A percentile compares a stretch with the other conserved stretches of the same genome.
Evolutionary conservation across 257 asterid species (phyloP).

Genomic region (Voacanga thouarsii): DNA sequence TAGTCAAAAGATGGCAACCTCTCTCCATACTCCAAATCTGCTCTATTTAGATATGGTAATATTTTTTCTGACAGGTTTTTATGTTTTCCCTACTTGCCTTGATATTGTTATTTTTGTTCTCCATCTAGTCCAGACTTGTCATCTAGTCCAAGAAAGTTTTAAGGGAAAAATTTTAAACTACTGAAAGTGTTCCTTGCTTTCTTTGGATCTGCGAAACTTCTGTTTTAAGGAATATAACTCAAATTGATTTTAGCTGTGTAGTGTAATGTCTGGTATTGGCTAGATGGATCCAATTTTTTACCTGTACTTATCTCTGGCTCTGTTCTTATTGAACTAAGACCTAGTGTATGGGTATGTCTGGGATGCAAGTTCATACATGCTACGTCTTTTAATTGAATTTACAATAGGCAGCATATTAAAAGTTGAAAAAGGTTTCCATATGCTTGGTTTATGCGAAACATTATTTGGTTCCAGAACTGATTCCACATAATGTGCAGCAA

Average conservation of each 20-base stretch:
- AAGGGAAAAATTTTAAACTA: neutral
- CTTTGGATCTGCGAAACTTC: neutral
- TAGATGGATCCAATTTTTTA: no score
- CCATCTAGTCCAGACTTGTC: neutral
- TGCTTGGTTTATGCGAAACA: neutral
- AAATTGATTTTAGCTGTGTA: neutral
- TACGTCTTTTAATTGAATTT: neutral
- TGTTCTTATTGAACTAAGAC: neutral
- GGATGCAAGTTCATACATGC: neutral
- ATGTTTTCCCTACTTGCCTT: neutral
- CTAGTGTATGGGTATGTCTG: neutral
- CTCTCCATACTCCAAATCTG: no score
- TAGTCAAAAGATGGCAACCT: neutral
- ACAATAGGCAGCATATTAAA: neutral
- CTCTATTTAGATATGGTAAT: neutral
- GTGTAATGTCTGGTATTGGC: no score
- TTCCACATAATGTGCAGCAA: no score
- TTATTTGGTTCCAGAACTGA: neutral
- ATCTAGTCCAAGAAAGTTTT: neutral
- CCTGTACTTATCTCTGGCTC: neutral
- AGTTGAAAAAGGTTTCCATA: neutral
- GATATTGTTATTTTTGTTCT: neutral
- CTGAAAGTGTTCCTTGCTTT: neutral
- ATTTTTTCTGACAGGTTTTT: neutral
- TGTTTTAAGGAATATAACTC: neutral